Conservation (phyloP, 306 rosid species). For the Cicer arietinum region DNA sequence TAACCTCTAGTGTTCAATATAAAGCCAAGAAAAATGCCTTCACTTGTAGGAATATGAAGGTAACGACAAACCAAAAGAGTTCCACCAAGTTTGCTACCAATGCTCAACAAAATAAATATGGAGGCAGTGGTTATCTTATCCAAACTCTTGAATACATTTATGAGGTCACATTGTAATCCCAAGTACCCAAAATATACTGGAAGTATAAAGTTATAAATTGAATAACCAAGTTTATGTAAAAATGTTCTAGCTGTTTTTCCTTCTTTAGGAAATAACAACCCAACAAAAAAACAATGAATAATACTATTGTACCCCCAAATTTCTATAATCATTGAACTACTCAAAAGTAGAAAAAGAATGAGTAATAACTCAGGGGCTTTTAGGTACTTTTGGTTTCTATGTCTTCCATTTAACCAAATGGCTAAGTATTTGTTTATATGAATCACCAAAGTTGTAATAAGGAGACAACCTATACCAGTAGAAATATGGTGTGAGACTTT, state of each 20-base stretch:
- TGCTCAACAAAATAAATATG: conserved; percentile 66
- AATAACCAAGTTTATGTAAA: conserved; percentile 71
- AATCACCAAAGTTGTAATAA: conserved; percentile 13
- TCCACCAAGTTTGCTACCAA: conserved; percentile 78
- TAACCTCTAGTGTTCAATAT: conserved; percentile 80
- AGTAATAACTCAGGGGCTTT: conserved; percentile 68
- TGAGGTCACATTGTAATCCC: conserved; percentile 75
- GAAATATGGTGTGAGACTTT: background rate
- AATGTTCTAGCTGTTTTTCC: conserved; percentile 89
- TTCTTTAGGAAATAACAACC: conserved; percentile 73
- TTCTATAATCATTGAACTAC: conserved; percentile 67
- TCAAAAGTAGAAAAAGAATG: conserved; percentile 61
- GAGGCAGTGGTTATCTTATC: conserved; percentile 19
- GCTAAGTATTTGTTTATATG: conserved; percentile 57
- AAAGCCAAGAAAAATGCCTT: conserved; percentile 81
- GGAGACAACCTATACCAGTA: conserved; percentile 35
- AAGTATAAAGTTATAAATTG: conserved; percentile 79
- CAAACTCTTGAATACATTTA: conserved; percentile 39
- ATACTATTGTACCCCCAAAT: conserved; percentile 66
- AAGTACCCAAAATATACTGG: conserved; percentile 88
- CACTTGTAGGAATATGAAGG: conserved; percentile 72
- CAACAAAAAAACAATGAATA: conserved; percentile 62
- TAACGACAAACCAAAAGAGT: conserved; percentile 66
- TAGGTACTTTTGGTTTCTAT: conserved; percentile 71
- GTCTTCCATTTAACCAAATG: conserved; percentile 66